Evolutionary conservation across 2,329 filamentous ascomycete genomes (phyloP).

Genomic region (Talaromyces sp.): DNA sequence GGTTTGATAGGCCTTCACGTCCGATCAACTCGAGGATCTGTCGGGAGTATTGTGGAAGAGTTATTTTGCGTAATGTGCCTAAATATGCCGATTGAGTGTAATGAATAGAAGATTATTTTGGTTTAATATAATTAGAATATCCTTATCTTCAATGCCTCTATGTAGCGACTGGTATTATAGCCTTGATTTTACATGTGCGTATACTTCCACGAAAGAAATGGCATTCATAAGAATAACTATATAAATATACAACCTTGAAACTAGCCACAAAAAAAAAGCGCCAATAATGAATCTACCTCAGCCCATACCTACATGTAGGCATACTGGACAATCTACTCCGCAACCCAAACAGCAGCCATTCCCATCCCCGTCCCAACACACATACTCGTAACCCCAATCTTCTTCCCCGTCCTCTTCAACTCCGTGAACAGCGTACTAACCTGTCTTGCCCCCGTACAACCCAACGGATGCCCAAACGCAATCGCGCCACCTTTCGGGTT

Average conservation of each 20-base stretch:
- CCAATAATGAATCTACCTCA: neutral
- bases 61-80: conserved; percentile 73
- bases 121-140: neutral
- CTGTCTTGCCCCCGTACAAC: conserved; percentile 90
- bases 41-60: conserved; percentile 99
- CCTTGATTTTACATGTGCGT: neutral
- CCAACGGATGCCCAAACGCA: conserved; percentile 91
- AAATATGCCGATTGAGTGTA: neutral
- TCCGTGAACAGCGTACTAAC: conserved; percentile 90
- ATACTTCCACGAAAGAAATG: neutral
- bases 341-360: conserved; percentile 95
- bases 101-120: neutral
- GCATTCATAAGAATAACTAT: neutral
- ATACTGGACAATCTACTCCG: conserved; percentile 60
- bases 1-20: conserved; percentile 69
- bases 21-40: conserved; percentile 89
- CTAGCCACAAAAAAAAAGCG: neutral
- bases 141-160: neutral
- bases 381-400: conserved; percentile 92
- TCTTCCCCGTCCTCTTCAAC: conserved; percentile 77
- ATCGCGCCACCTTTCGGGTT: conserved; percentile 98
- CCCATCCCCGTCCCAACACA: conserved; percentile 97
- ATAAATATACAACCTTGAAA: neutral
- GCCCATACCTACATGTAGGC: neutral
- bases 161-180: neutral